A percentile compares a stretch with the other conserved stretches of the same genome.
Conservation (phyloP, 1,284 basidiomycete genomes). For the Ustilago vetiveriae region DNA sequence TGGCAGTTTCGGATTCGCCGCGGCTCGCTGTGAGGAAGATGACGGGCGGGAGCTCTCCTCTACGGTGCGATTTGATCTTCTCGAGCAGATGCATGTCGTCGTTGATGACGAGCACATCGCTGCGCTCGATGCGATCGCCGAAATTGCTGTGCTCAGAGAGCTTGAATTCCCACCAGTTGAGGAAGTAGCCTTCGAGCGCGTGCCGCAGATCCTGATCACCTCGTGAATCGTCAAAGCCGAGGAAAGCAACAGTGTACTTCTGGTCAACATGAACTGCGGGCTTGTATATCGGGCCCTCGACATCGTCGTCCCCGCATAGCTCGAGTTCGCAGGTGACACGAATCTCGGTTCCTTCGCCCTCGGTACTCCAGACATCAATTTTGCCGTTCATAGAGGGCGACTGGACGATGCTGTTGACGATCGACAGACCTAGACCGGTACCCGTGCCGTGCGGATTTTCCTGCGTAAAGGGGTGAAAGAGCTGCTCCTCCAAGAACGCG, state of each 20-base stretch:
- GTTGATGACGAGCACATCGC: constrained; percentile 84
- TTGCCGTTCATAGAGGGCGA: constrained; percentile 87
- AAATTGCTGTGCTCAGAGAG: constrained; percentile 17
- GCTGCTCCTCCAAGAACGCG: constrained; percentile 76
- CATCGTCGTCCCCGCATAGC: constrained; percentile 61
- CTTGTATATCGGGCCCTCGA: constrained; percentile 61
- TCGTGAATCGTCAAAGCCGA: constrained; percentile 77
- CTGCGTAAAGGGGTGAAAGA: constrained; percentile 97
- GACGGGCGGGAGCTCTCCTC: constrained; percentile 72
- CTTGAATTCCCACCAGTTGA: constrained; percentile 80
- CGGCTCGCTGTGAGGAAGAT: constrained; percentile 79
- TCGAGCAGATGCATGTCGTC: constrained; percentile 76
- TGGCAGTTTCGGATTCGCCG: constrained; percentile 74
- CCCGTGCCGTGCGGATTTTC: constrained; percentile 86
- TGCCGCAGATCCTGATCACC: constrained; percentile 77
- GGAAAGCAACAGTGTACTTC: constrained; percentile 75
- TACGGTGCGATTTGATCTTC: constrained; percentile 23
- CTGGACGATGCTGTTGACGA: constrained; percentile 90
- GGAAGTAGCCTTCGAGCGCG: constrained; percentile 76
- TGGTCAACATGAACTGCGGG: constrained; percentile 69
- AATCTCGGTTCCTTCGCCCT: constrained; percentile 91
- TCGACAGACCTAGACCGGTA: constrained; percentile 94
- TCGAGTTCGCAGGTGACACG: constrained; percentile 85
- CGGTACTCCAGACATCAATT: constrained; percentile 83
- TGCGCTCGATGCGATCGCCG: constrained; percentile 59